A percentile compares a stretch with the other conserved stretches of the same genome.
These are phyloP conservation scores for Malassezia nana DNA, from an alignment of 1,284 basidiomycete genomes.

Conservation along the genomic window DNA sequence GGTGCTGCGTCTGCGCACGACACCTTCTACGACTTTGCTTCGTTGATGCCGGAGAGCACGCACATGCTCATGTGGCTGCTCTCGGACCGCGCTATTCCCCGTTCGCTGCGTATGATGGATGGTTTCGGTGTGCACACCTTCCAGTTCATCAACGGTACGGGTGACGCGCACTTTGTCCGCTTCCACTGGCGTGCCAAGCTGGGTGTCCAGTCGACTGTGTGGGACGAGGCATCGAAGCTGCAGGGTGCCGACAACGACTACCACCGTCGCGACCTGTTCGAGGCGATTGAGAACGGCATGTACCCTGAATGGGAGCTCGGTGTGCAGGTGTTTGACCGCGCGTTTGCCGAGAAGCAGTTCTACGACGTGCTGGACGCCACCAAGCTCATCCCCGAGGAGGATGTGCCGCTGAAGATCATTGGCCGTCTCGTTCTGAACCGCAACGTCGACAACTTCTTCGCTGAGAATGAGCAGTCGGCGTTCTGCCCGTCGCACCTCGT, in stretches of 20 bases:
- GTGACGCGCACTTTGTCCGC: conserved; percentile 67
- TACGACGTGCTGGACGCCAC: conserved; percentile 75
- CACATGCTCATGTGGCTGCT: conserved; percentile 18
- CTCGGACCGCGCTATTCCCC: conserved; percentile 75
- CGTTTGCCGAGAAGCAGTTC: conserved; percentile 3
- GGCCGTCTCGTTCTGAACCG: conserved; percentile 78
- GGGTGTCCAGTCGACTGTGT: conserved; percentile 42
- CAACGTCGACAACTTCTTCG: conserved; percentile 61
- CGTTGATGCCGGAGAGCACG: conserved; percentile 18
- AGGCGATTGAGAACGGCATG: conserved; percentile 35
- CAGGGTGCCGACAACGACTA: conserved; percentile 50
- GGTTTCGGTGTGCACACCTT: conserved; percentile 83
- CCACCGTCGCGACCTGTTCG: conserved; percentile 44
- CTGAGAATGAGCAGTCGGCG: conserved; percentile 55
- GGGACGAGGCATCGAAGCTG: conserved; percentile 46
- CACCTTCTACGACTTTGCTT: conserved; percentile 63
- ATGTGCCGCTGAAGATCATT: conserved; percentile 74
- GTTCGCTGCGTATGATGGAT: conserved; percentile 54
- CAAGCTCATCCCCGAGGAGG: conserved; percentile 48
- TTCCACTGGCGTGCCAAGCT: conserved; percentile 65
- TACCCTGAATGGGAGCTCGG: conserved; percentile 41
- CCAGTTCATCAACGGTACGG: conserved; percentile 74
- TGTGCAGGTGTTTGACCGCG: conserved; percentile 9
- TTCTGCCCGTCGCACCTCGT: conserved; percentile 77
- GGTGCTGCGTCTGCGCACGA: conserved; percentile 55